Conservation (phyloP, 345 rosid genomes). For the Corymbia maculata region DNA sequence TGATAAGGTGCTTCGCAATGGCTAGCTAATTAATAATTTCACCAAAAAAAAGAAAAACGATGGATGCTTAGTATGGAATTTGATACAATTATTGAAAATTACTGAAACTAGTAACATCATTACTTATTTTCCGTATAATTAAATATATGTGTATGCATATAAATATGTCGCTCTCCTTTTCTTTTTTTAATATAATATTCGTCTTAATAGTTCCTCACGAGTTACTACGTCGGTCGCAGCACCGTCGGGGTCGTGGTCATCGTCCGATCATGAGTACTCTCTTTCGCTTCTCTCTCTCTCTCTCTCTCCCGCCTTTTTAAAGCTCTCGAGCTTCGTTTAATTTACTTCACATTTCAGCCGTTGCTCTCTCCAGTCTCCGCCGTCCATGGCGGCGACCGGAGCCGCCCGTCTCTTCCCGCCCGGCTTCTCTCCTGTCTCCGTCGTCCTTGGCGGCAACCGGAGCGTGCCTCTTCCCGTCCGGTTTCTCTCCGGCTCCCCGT, state of each 20-base stretch:
- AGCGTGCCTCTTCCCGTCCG: neutral
- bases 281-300: too few species aligned
- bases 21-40: neutral
- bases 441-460: conserved; percentile 8
- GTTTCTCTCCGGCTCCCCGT: neutral
- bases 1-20: neutral
- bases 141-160: too few species aligned
- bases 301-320: neutral
- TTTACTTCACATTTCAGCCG: neutral
- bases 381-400: neutral
- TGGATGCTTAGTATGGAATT: neutral
- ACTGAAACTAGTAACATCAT: neutral
- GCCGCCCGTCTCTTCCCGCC: neutral
- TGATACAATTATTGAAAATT: neutral
- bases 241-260: neutral
- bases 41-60: neutral
- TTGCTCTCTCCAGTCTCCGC: neutral
- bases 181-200: neutral
- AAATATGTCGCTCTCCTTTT: neutral
- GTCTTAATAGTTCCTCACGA: neutral
- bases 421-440: neutral
- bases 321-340: neutral
- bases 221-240: neutral
- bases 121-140: neutral
- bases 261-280: neutral